Conservation (phyloP, 108 stramenopile species). For the Cyclotella choctawhatcheeana region DNA sequence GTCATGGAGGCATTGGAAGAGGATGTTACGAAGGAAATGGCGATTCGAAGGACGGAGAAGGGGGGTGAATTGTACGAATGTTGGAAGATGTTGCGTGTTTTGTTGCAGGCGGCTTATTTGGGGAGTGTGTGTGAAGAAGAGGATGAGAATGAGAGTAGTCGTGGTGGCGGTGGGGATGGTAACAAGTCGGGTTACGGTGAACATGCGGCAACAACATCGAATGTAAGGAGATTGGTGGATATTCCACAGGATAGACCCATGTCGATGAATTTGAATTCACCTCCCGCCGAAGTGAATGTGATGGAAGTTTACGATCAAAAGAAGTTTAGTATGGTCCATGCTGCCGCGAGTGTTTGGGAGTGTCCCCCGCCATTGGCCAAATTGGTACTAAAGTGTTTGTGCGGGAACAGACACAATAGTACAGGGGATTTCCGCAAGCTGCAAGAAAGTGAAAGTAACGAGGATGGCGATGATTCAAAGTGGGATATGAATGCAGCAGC, state of each 20-base stretch:
- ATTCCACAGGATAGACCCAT: slow-evolving; percentile 21
- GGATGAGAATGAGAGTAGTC: background rate
- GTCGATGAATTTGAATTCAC: background rate
- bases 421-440: background rate
- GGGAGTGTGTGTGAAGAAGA: slow-evolving; percentile 40
- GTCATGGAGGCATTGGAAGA: slow-evolving; percentile 56
- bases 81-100: slow-evolving; percentile 50
- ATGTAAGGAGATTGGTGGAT: background rate
- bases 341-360: slow-evolving; percentile 46
- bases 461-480: background rate
- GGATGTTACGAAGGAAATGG: slow-evolving; percentile 26
- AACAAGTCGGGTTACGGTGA: background rate
- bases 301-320: slow-evolving; percentile 32
- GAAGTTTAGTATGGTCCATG: slow-evolving; percentile 54
- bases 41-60: slow-evolving; percentile 17
- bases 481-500: background rate
- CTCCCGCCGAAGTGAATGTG: slow-evolving; percentile 19
- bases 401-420: background rate
- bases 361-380: slow-evolving; percentile 51
- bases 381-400: slow-evolving; percentile 49
- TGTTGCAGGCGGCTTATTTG: slow-evolving; percentile 54
- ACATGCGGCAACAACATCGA: background rate
- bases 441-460: background rate
- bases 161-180: background rate
- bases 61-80: slow-evolving; percentile 59